A percentile compares a stretch with the other conserved stretches of the same genome.
These are phyloP conservation scores for Pyrenophora graminea DNA, from an alignment of 2,329 filamentous ascomycete genomes.

Conservation along the genomic window DNA sequence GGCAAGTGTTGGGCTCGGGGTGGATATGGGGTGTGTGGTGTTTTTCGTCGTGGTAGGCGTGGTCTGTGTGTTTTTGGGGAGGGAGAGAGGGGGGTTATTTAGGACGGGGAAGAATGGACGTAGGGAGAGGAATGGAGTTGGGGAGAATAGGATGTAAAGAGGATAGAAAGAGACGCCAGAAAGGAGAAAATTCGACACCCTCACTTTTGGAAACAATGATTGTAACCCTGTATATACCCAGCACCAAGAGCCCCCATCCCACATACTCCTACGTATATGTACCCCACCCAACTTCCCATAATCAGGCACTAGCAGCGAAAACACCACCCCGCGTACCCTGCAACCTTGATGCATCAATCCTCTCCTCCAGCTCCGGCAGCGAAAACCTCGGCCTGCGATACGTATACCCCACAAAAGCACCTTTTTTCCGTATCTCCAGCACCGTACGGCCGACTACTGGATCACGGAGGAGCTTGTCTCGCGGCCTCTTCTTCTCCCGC, in stretches of 20 bases:
- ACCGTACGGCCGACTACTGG: conserved; percentile 65
- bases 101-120: not conserved
- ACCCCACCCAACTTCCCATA: no score
- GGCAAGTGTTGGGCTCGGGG: not conserved
- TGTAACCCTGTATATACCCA: no score
- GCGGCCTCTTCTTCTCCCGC: conserved; percentile 75
- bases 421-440: conserved; percentile 79
- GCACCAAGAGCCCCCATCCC: no score
- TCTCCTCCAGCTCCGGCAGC: conserved; percentile 35
- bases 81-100: not conserved
- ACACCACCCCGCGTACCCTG: conserved; percentile 4
- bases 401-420: conserved; percentile 87
- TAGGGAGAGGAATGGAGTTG: not conserved
- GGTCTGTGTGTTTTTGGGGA: not conserved
- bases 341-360: conserved; percentile 6
- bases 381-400: conserved; percentile 63
- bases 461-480: conserved; percentile 86
- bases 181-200: no score
- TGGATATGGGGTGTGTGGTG: not conserved
- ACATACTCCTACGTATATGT: no score
- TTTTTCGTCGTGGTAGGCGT: not conserved
- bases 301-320: conserved; percentile 17
- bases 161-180: no score
- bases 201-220: no score
- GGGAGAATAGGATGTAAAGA: no score